Base-by-base conservation (phyloP, 2,329 filamentous ascomycete species). In the Colletotrichum navitas region DNA sequence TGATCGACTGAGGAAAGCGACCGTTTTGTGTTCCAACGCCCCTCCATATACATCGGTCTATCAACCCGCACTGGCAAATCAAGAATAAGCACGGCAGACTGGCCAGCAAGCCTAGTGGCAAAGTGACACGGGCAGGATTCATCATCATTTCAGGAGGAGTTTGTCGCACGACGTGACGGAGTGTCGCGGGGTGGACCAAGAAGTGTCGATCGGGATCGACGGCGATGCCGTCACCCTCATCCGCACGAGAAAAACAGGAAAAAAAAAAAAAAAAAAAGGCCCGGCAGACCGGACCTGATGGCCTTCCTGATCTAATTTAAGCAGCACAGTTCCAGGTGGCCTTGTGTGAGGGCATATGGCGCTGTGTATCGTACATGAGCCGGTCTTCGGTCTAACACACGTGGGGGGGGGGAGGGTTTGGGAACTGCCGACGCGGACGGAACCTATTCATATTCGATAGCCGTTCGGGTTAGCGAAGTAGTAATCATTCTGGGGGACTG, bases 131-230 rank as follows among this genome's bases (percentile, higher is more conserved):
- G 36, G 45, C 34, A 24, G 36, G 62, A 32, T 47, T 16, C 43
- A 45, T 45, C 43, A 45, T 45, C 43, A 45, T 45, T 21, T 10
- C 26, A 59, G 26, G 43, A 55, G 55, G n/a, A 21, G 41, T 14
- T 41, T 34, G 55, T 43, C 49, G 64, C 63, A 52, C 32, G 21
- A 66, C 47, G 29, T 39, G 54, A 56, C n/a, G 18, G 49, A 11
- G 51, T 32, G 59, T 43, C 63, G 64, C 43, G 43, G 58, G 64
- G 16, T 24, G 36, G 18, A 45, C 61, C 54, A 66, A 29, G 24
- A 45, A 39, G 21, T 43, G 64, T 34, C 65, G 65, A 71, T 71
- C 68, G 59, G 59, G 68, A 71, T 71, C 65, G 52, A 63, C 68
- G 52, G 45, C 18, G 29, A 67, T 71, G 68, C 68, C 65, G 65